Evolutionary conservation across 352 stramenopile species (phyloP).

Genomic region (Phytopythium helicoides): DNA sequence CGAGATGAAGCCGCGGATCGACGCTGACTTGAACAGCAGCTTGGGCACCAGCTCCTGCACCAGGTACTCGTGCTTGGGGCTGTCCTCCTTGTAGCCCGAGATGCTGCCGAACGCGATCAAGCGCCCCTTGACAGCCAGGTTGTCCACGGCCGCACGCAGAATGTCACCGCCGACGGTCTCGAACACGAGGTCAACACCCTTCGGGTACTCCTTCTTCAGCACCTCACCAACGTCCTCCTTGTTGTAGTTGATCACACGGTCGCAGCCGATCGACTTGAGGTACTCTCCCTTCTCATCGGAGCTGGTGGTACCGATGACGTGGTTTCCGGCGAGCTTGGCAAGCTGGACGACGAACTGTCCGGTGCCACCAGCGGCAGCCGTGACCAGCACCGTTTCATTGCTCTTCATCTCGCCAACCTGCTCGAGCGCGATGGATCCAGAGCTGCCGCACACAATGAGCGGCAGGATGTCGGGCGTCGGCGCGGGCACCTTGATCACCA

Average conservation of each 20-base stretch:
- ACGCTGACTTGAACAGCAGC: slow-evolving; percentile 8
- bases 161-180: slow-evolving; percentile 59
- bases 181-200: slow-evolving; percentile 66
- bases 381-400: slow-evolving; percentile 62
- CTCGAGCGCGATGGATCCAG: slow-evolving; percentile 46
- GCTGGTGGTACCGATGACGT: slow-evolving; percentile 80
- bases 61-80: slow-evolving; percentile 17
- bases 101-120: slow-evolving; percentile 63
- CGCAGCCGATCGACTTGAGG: slow-evolving; percentile 58
- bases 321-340: slow-evolving; percentile 76
- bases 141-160: slow-evolving; percentile 47
- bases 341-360: slow-evolving; percentile 85
- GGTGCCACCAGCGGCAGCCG: slow-evolving; percentile 64
- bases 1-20: slow-evolving; percentile 32
- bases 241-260: slow-evolving; percentile 88
- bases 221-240: slow-evolving; percentile 55
- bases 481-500: slow-evolving; percentile 28
- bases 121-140: slow-evolving; percentile 52
- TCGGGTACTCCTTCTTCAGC: slow-evolving; percentile 69
- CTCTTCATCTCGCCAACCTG: slow-evolving; percentile 54
- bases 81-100: slow-evolving; percentile 41
- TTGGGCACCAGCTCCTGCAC: slow-evolving; percentile 1
- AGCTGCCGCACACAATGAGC: slow-evolving; percentile 39
- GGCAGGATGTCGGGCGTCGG: slow-evolving; percentile 22
- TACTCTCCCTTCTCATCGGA: slow-evolving; percentile 85